Conservation (phyloP, 1,284 basidiomycete genomes). For the Thelephora terrestris region DNA sequence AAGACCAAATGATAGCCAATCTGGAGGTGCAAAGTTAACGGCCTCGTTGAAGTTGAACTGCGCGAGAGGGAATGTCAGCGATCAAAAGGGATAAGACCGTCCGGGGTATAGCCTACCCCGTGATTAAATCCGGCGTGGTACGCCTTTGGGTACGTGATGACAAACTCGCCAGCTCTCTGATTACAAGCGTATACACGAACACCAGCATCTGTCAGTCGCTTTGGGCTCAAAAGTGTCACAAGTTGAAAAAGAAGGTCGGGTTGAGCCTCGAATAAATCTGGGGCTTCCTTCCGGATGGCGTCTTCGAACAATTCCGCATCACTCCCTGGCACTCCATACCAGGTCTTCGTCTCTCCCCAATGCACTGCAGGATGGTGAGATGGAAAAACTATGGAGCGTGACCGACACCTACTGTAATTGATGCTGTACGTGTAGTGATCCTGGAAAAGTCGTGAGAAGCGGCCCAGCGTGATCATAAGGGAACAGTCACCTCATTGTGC, state of each 20-base stretch:
- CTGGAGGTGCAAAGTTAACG: slow-evolving; percentile 96
- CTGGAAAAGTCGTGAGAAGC: slow-evolving; percentile 25
- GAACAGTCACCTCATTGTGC: slow-evolving; percentile 84
- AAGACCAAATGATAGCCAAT: slow-evolving; percentile 85
- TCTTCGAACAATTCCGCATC: slow-evolving; percentile 95
- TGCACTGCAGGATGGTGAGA: slow-evolving; percentile 58
- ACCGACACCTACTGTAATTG: slow-evolving; percentile 75
- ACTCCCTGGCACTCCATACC: slow-evolving; percentile 95
- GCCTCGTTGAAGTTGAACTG: slow-evolving; percentile 98
- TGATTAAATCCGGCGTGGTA: slow-evolving; percentile 99
- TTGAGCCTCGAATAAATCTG: slow-evolving; percentile 97
- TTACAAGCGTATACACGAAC: slow-evolving; percentile 94
- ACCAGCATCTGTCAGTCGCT: slow-evolving; percentile 76
- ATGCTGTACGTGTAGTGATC: slow-evolving; percentile 98
- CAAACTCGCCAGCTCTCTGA: slow-evolving; percentile 96
- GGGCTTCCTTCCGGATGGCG: slow-evolving; percentile 91
- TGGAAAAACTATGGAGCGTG: background rate
- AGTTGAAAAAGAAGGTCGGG: slow-evolving; percentile 96
- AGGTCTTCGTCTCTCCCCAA: slow-evolving; percentile 99
- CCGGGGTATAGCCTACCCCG: slow-evolving; percentile 49
- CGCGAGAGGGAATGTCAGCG: slow-evolving; percentile 4
- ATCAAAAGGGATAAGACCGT: slow-evolving; percentile 7
- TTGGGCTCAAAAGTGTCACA: slow-evolving; percentile 96
- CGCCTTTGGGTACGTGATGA: slow-evolving; percentile 95
- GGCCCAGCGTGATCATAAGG: slow-evolving; percentile 9